A percentile compares a stretch with the other conserved stretches of the same genome.
Evolutionary conservation across 129 eudicot genomes (phyloP).

Genomic region (Arctium lappa): DNA sequence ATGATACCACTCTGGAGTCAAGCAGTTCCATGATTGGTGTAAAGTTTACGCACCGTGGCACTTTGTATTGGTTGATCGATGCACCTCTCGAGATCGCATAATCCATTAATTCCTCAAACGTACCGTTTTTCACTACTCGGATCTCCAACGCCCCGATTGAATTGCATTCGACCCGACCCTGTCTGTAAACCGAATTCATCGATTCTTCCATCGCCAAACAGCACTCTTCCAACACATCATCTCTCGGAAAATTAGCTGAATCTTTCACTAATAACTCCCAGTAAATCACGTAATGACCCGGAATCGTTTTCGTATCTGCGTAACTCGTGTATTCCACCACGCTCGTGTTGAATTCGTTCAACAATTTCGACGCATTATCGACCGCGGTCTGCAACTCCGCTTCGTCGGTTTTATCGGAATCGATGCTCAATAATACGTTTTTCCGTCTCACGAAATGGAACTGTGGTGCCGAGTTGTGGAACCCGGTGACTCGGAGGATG

Average conservation of each 20-base stretch:
- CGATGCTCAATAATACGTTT: slow-evolving; percentile 77
- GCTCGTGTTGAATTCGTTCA: slow-evolving; percentile 43
- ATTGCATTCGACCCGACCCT: slow-evolving; percentile 81
- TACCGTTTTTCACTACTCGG: slow-evolving; percentile 79
- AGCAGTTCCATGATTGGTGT: slow-evolving; percentile 89
- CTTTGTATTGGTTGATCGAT: slow-evolving; percentile 88
- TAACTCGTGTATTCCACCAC: slow-evolving; percentile 89
- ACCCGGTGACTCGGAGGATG: slow-evolving; percentile 92
- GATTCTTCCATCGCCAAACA: slow-evolving; percentile 85
- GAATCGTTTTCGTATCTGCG: slow-evolving; percentile 76
- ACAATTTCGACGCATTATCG: slow-evolving; percentile 58
- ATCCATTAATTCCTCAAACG: slow-evolving; percentile 91
- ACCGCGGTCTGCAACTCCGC: slow-evolving; percentile 80
- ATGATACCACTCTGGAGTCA: slow-evolving; percentile 86
- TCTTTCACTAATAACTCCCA: slow-evolving; percentile 80
- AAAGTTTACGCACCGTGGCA: slow-evolving; percentile 83
- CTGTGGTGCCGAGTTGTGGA: slow-evolving; percentile 89
- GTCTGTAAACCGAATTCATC: slow-evolving; percentile 83
- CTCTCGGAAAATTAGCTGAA: slow-evolving; percentile 32
- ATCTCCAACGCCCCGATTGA: slow-evolving; percentile 90
- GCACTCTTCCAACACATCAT: slow-evolving; percentile 48
- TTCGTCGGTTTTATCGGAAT: slow-evolving; percentile 91
- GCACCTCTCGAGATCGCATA: slow-evolving; percentile 94
- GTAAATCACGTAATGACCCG: slow-evolving; percentile 88
- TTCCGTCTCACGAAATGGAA: slow-evolving; percentile 83